Conservation (phyloP, 371 early-diverging fungal genomes). For the Lichtheimia corymbifera region DNA sequence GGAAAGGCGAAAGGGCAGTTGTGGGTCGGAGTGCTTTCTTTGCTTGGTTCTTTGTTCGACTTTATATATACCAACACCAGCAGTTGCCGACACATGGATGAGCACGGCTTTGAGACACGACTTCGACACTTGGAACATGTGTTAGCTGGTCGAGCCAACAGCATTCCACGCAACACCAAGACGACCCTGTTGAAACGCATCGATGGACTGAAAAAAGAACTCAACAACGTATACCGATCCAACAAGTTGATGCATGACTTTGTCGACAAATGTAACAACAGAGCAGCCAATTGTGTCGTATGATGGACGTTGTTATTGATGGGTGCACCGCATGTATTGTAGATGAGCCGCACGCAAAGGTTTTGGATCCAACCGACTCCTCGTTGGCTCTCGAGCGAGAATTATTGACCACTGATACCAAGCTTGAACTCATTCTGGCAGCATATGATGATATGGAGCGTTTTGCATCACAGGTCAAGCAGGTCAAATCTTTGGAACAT, state of each 20-base stretch:
- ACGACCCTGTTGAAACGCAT: slow-evolving; percentile 26
- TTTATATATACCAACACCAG: too few relatives aligned
- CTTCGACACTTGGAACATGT: slow-evolving; percentile 47
- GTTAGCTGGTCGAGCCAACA: slow-evolving; percentile 26
- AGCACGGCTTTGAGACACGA: slow-evolving; percentile 47
- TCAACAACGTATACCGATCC: slow-evolving; percentile 30
- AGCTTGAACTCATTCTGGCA: slow-evolving; percentile 55
- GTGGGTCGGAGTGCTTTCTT: too few relatives aligned
- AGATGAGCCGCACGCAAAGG: slow-evolving; percentile 49
- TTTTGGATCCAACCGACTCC: slow-evolving; percentile 43
- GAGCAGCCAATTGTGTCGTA: not conserved
- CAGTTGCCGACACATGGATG: slow-evolving; percentile 30
- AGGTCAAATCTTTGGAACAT: slow-evolving; percentile 55
- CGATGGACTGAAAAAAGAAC: slow-evolving; percentile 27
- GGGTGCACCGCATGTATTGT: not conserved
- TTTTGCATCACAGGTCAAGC: slow-evolving; percentile 55
- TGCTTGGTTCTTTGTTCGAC: too few relatives aligned
- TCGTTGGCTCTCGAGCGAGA: slow-evolving; percentile 54
- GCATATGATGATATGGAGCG: slow-evolving; percentile 56
- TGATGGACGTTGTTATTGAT: not conserved
- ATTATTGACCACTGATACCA: slow-evolving; percentile 53
- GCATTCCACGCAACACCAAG: slow-evolving; percentile 6
- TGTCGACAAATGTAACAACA: slow-evolving; percentile 53
- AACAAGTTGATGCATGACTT: slow-evolving; percentile 56
- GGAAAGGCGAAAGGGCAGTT: not conserved